A percentile compares a stretch with the other conserved stretches of the same genome.
Conservation (phyloP, 1,284 basidiomycete genomes). For the Puccinia horiana region DNA sequence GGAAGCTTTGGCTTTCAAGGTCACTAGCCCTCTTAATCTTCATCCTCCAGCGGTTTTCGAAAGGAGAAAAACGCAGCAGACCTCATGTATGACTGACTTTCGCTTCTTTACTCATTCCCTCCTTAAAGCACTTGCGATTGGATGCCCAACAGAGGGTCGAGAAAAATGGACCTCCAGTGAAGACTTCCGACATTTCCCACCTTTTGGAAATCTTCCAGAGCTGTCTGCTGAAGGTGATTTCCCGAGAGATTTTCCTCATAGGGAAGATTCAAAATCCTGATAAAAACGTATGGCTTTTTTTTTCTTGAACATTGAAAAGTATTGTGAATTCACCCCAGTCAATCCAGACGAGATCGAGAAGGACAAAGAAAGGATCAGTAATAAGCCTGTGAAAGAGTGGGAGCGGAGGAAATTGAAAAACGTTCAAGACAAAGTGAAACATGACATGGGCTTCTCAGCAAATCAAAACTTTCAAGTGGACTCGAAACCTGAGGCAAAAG, state of each 20-base stretch:
- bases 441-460: slow-evolving; percentile 1
- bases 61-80: not conserved
- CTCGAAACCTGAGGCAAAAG: not conserved
- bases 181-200: slow-evolving; percentile 75
- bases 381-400: slow-evolving; percentile 39
- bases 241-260: not conserved
- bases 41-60: not conserved
- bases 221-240: slow-evolving; percentile 28
- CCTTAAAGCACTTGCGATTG: slow-evolving; percentile 71
- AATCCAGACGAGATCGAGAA: slow-evolving; percentile 13
- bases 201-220: slow-evolving; percentile 74
- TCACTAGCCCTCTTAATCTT: not conserved
- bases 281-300: too few species aligned
- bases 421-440: not conserved
- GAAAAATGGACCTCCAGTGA: slow-evolving; percentile 60
- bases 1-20: slow-evolving; percentile 73
- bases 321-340: slow-evolving; percentile 40
- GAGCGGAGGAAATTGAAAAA: slow-evolving; percentile 4
- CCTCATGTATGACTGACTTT: not conserved
- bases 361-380: slow-evolving; percentile 4
- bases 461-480: not conserved
- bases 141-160: slow-evolving; percentile 68
- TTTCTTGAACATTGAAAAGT: not conserved
- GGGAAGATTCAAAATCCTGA: not conserved
- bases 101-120: not conserved